Evolutionary conservation across 176 grass and related monocot genomes (phyloP).

Genomic region (Aegilops tauschii): DNA sequence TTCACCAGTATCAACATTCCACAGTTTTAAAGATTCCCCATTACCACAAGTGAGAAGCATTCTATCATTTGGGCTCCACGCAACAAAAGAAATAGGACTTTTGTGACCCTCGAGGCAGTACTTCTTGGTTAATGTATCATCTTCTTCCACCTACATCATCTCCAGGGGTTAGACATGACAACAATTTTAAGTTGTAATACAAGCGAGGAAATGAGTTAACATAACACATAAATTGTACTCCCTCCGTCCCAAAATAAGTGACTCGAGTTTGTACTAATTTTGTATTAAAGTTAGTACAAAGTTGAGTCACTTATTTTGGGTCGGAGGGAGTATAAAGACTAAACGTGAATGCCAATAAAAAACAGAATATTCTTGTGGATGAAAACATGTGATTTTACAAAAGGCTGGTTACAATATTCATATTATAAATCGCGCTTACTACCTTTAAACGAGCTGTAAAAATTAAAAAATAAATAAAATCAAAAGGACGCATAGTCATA

Average conservation of each 20-base stretch:
- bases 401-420: not conserved
- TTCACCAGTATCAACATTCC: slow-evolving; percentile 70
- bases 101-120: slow-evolving; percentile 67
- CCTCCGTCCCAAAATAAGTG: too few relatives aligned
- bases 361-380: not conserved
- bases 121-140: slow-evolving; percentile 62
- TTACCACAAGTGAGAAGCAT: slow-evolving; percentile 89
- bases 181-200: slow-evolving; percentile 7
- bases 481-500: not conserved
- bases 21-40: slow-evolving; percentile 71
- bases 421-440: not conserved
- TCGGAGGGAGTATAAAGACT: not conserved
- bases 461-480: not conserved
- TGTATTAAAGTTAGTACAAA: too few relatives aligned
- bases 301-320: too few relatives aligned
- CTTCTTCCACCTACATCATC: slow-evolving; percentile 72
- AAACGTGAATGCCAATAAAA: not conserved
- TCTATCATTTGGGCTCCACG: slow-evolving; percentile 85
- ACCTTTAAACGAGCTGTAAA: slow-evolving; percentile 9
- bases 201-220: not conserved
- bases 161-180: slow-evolving; percentile 17
- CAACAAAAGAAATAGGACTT: slow-evolving; percentile 68
- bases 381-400: slow-evolving; percentile 15
- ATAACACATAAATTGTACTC: not conserved
- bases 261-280: too few relatives aligned